Conservation (phyloP, 192 early-diverging fungal species). For the Irineochytrium annulatum region DNA sequence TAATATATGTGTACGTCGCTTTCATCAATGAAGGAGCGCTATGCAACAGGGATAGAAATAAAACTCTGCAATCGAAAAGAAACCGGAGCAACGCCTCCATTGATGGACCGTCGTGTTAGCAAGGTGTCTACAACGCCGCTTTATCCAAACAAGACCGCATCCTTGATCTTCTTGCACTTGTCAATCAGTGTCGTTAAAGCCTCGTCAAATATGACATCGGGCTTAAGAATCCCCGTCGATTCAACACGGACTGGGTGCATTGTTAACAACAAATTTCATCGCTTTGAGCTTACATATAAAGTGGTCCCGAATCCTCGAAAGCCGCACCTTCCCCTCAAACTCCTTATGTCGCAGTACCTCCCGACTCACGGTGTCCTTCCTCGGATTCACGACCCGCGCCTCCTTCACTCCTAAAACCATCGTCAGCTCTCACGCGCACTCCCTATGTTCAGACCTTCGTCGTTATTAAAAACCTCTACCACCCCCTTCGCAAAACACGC, state of each 20-base stretch:
- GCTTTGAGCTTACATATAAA: conserved; percentile 82
- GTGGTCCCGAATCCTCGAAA: conserved; percentile 91
- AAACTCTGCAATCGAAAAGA: too few species aligned
- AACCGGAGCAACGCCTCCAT: too few species aligned
- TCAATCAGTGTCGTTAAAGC: conserved; percentile 75
- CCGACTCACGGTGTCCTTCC: conserved; percentile 92
- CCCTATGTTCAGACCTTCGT: conserved; percentile 29
- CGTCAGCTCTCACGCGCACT: not conserved
- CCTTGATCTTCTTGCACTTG: conserved; percentile 71
- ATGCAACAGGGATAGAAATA: too few species aligned
- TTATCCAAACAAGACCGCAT: too few species aligned
- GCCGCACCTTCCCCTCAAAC: conserved; percentile 83
- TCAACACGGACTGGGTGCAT: conserved; percentile 70
- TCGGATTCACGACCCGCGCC: conserved; percentile 81
- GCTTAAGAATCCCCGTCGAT: conserved; percentile 75
- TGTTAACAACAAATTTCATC: not conserved
- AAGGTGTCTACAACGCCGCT: too few species aligned
- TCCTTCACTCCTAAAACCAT: conserved; percentile 49
- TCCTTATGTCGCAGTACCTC: conserved; percentile 90
- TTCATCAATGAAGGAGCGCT: too few species aligned
- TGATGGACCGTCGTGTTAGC: too few species aligned
- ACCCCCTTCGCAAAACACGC: conserved; percentile 87
- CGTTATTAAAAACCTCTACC: conserved; percentile 67
- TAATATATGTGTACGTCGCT: too few species aligned
- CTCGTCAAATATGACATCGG: conserved; percentile 71